phyloP scores from a whole-genome alignment of 352 stramenopile genomes.

The Elongisporangium anandrum region DNA sequence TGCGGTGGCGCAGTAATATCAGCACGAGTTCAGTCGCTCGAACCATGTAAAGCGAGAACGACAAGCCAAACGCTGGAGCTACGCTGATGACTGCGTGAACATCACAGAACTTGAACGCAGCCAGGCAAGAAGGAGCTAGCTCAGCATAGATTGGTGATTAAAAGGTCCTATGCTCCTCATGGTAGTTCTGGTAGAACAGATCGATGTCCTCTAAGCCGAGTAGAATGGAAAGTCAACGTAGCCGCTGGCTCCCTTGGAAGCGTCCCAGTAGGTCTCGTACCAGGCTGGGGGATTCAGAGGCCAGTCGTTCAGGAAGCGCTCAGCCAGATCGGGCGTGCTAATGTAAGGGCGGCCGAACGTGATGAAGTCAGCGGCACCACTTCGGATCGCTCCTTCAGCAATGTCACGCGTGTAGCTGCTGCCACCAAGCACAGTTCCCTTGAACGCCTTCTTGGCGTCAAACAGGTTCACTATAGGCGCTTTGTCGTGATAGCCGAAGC shows the following conservation, averaged over 20 bases:
- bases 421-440: slow-evolving; percentile 25
- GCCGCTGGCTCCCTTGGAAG: slow-evolving; percentile 10
- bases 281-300: slow-evolving; percentile 17
- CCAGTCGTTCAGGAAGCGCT: slow-evolving; percentile 21
- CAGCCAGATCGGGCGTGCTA: slow-evolving; percentile 18
- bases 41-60: too few species aligned
- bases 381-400: slow-evolving; percentile 24
- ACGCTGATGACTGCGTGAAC: too few species aligned
- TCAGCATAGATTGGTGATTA: too few species aligned
- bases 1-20: too few species aligned
- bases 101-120: too few species aligned
- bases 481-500: slow-evolving; percentile 33
- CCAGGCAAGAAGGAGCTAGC: too few species aligned
- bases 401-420: slow-evolving; percentile 30
- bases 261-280: slow-evolving; percentile 17
- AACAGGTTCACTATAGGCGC: slow-evolving; percentile 15
- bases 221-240: slow-evolving; percentile 23
- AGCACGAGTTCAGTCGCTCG: too few species aligned
- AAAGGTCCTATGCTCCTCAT: too few species aligned
- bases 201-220: too few species aligned
- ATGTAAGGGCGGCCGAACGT: slow-evolving; percentile 37
- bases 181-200: too few species aligned
- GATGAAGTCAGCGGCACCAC: slow-evolving; percentile 21
- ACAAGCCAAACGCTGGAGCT: too few species aligned
- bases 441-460: slow-evolving; percentile 12